Conservation (phyloP, 306 rosid species). For the Ochetophila trinervis region DNA sequence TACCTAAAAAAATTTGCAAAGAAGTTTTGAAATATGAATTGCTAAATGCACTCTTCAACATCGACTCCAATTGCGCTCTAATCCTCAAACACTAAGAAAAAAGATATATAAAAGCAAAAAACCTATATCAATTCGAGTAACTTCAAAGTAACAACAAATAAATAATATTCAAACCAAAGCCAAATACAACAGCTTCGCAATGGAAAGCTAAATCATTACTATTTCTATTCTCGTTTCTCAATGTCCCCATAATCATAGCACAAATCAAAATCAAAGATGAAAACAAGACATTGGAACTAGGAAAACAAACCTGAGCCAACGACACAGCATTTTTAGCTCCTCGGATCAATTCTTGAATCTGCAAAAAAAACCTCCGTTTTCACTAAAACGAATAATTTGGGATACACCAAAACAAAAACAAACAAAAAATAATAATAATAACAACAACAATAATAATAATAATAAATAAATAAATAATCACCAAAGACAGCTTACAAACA, state of each 20-base stretch:
- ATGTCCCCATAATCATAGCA: slow-evolving; percentile 13
- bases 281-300: slow-evolving; percentile 17
- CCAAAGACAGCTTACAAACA: not conserved
- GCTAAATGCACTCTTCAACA: not conserved
- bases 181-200: slow-evolving; percentile 16
- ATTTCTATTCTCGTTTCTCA: slow-evolving; percentile 22
- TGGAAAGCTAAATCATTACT: slow-evolving; percentile 9
- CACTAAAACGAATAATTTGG: slow-evolving; percentile 3
- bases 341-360: slow-evolving; percentile 51
- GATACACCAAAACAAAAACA: not conserved
- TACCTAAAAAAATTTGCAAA: slow-evolving; percentile 4
- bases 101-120: not conserved
- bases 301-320: slow-evolving; percentile 53
- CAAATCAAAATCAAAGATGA: slow-evolving; percentile 4
- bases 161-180: slow-evolving; percentile 6
- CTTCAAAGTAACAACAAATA: not conserved
- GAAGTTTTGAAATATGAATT: slow-evolving; percentile 5
- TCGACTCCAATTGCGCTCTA: too few species aligned
- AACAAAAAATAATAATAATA: too few species aligned
- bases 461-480: not conserved
- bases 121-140: slow-evolving; percentile 1
- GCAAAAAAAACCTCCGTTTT: slow-evolving; percentile 26
- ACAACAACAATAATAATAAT: too few species aligned
- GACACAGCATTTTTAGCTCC: slow-evolving; percentile 43
- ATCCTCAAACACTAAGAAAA: too few species aligned